A percentile compares a stretch with the other conserved stretches of the same genome.
These are phyloP conservation scores for Mycena indigotica DNA, from an alignment of 768 basidiomycete species.

Conservation along the genomic window DNA sequence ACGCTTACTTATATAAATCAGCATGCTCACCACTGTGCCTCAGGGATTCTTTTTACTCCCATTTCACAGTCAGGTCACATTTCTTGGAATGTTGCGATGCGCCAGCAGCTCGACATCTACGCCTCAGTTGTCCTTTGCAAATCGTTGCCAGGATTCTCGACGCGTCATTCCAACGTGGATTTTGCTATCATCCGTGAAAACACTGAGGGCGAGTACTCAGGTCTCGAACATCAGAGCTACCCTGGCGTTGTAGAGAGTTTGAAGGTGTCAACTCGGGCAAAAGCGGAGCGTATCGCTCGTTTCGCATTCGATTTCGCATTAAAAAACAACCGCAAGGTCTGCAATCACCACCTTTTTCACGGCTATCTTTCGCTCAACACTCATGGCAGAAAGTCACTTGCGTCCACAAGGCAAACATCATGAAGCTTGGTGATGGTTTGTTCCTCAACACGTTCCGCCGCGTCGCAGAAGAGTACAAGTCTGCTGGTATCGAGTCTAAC, in stretches of 20 bases:
- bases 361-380: conserved; percentile 3
- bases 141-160: conserved; percentile 93
- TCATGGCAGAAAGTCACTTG: conserved; percentile 90
- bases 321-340: conserved; percentile 96
- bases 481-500: conserved; percentile 86
- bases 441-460: conserved; percentile 98
- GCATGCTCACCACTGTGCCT: conserved; percentile 3
- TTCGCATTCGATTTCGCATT: conserved; percentile 99
- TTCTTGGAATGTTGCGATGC: conserved; percentile 99
- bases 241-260: conserved; percentile 98
- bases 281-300: conserved; percentile 93
- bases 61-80: conserved; percentile 95
- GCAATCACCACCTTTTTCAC: conserved; percentile 15
- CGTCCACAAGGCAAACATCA: conserved; percentile 99
- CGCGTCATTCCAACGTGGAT: conserved; percentile 95
- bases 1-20: no score
- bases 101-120: conserved; percentile 98
- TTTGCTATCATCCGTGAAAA: conserved; percentile 99
- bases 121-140: conserved; percentile 99
- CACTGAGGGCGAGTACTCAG: conserved; percentile 99
- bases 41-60: conserved; percentile 98
- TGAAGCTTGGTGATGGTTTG: conserved; percentile 99
- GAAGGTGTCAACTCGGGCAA: conserved; percentile 94
- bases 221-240: conserved; percentile 95
- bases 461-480: conserved; percentile 95